Percentiles rank a stretch among this genome's conserved stretches.
Evolutionary conservation across 2,329 filamentous ascomycete genomes (phyloP).

Genomic region (Neoarthrinium moseri): DNA sequence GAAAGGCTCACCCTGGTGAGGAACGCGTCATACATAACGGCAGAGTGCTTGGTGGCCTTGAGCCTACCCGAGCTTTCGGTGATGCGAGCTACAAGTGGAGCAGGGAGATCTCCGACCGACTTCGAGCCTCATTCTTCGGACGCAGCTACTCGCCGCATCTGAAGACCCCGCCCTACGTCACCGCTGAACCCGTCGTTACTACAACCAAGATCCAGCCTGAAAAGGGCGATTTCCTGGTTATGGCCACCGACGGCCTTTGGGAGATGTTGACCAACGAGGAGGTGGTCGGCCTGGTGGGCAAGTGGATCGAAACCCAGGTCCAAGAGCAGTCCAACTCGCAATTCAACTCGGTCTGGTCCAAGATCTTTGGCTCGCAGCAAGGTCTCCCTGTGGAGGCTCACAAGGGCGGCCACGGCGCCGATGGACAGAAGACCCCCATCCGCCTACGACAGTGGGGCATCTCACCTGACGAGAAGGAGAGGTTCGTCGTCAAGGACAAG

Average conservation of each 20-base stretch:
- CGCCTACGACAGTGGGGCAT: slow-evolving; percentile 91
- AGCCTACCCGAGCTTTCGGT: slow-evolving; percentile 92
- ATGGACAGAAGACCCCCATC: slow-evolving; percentile 84
- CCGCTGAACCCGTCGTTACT: slow-evolving; percentile 90
- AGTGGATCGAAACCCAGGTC: slow-evolving; percentile 87
- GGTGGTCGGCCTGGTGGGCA: slow-evolving; percentile 91
- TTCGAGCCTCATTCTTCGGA: slow-evolving; percentile 86
- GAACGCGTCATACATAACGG: slow-evolving; percentile 85
- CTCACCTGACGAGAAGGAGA: slow-evolving; percentile 66
- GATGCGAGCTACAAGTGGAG: slow-evolving; percentile 98
- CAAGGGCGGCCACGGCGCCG: slow-evolving; percentile 39
- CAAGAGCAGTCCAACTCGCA: slow-evolving; percentile 54
- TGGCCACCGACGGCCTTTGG: slow-evolving; percentile 97
- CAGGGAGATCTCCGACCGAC: slow-evolving; percentile 75
- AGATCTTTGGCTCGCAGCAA: slow-evolving; percentile 55
- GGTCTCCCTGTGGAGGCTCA: slow-evolving; percentile 74
- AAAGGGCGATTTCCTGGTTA: slow-evolving; percentile 90
- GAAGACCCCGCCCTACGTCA: slow-evolving; percentile 94
- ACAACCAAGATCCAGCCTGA: slow-evolving; percentile 88
- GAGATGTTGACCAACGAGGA: slow-evolving; percentile 99
- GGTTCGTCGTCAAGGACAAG: slow-evolving; percentile 94
- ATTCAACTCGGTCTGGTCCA: slow-evolving; percentile 68
- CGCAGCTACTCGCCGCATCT: slow-evolving; percentile 73
- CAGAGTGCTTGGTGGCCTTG: slow-evolving; percentile 85
- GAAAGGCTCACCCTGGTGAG: slow-evolving; percentile 85